Percentiles rank a stretch among this genome's conserved stretches.
These are phyloP conservation scores for Chalara sp. DNA, from an alignment of 2,329 filamentous ascomycete genomes.

Conservation along the genomic window DNA sequence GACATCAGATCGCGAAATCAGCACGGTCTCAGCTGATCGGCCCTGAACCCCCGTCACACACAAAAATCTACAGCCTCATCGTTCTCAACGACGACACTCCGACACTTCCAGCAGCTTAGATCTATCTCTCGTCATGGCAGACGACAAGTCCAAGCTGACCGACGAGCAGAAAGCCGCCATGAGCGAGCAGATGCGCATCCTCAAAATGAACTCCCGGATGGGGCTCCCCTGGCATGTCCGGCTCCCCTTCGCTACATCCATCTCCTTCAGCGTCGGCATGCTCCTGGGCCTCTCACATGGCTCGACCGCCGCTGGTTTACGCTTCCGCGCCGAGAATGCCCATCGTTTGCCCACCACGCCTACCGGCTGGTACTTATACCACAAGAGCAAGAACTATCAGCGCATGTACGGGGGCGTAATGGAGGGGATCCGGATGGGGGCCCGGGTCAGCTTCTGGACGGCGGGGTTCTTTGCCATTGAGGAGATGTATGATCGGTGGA, in stretches of 20 bases:
- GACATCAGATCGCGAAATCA: not conserved
- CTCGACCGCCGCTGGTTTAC: slow-evolving; percentile 65
- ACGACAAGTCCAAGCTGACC: slow-evolving; percentile 8
- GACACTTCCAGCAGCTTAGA: slow-evolving; percentile 3
- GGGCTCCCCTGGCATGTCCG: slow-evolving; percentile 60
- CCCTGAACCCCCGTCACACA: not conserved
- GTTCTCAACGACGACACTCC: slow-evolving; percentile 2
- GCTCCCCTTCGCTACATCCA: slow-evolving; percentile 55
- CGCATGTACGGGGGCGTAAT: slow-evolving; percentile 69
- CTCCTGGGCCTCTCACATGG: slow-evolving; percentile 66
- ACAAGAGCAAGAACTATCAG: slow-evolving; percentile 96
- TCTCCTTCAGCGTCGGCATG: slow-evolving; percentile 63
- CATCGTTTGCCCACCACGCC: slow-evolving; percentile 81
- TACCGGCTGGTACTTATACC: slow-evolving; percentile 95
- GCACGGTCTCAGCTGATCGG: not conserved
- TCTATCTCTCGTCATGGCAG: slow-evolving; percentile 8
- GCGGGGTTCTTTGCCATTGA: slow-evolving; percentile 75
- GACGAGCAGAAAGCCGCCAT: slow-evolving; percentile 3
- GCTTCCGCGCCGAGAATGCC: slow-evolving; percentile 92
- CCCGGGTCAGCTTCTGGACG: slow-evolving; percentile 64
- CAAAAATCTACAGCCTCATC: not conserved
- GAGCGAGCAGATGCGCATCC: slow-evolving; percentile 8
- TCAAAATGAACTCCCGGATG: slow-evolving; percentile 31
- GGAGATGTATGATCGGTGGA: slow-evolving; percentile 73
- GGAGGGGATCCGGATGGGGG: slow-evolving; percentile 72